Percentiles rank a stretch among this genome's conserved stretches.
Evolutionary conservation across 495 filamentous ascomycete species (phyloP).

Genomic region (Friedmanniomyces simplex): DNA sequence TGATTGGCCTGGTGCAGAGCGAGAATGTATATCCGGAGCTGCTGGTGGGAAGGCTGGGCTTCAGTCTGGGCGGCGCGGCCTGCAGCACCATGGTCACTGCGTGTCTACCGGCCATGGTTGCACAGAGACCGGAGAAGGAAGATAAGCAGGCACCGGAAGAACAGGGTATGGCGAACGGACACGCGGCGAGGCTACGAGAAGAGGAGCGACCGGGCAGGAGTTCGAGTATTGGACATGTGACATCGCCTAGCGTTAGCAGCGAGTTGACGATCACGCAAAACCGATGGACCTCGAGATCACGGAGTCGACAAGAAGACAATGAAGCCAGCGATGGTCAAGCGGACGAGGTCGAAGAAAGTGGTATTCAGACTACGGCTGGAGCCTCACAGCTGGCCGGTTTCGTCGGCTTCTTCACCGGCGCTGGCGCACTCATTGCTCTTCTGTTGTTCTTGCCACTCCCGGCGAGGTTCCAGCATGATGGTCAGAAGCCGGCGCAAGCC

Average conservation of each 20-base stretch:
- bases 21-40: slow-evolving; percentile 83
- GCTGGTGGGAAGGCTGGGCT: slow-evolving; percentile 72
- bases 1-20: slow-evolving; percentile 76
- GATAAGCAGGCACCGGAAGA: neutral
- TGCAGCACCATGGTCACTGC: slow-evolving; percentile 96
- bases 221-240: slow-evolving; percentile 13
- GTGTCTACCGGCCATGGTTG: slow-evolving; percentile 70
- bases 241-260: slow-evolving; percentile 16
- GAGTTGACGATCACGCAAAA: slow-evolving; percentile 36
- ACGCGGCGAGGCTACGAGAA: slow-evolving; percentile 11
- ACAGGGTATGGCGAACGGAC: slow-evolving; percentile 4
- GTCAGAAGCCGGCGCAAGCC: slow-evolving; percentile 54
- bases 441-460: slow-evolving; percentile 77
- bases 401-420: slow-evolving; percentile 85
- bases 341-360: neutral
- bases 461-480: slow-evolving; percentile 57
- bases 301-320: slow-evolving; percentile 1
- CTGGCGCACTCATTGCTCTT: slow-evolving; percentile 79
- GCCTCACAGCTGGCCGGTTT: slow-evolving; percentile 68
- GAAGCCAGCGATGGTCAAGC: neutral
- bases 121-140: slow-evolving; percentile 10
- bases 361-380: slow-evolving; percentile 25
- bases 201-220: slow-evolving; percentile 10
- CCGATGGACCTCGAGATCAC: slow-evolving; percentile 28
- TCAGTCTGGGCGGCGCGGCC: slow-evolving; percentile 82